Conservation (phyloP, 345 rosid species). For the Isatis tinctoria region DNA sequence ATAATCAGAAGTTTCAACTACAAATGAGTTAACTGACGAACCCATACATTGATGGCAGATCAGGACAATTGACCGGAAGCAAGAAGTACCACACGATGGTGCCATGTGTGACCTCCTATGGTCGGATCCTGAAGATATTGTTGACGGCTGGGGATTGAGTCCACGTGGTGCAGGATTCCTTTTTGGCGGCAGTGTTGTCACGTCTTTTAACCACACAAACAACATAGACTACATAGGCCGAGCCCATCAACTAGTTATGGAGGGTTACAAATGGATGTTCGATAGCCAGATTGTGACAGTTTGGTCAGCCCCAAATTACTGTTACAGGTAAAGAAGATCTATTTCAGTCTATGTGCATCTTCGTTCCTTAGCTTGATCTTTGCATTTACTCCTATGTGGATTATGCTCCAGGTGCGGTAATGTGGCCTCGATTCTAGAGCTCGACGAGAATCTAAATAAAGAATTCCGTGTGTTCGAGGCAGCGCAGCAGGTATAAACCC, state of each 20-base stretch:
- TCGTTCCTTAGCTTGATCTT: not conserved
- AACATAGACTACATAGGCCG: constrained; percentile 83
- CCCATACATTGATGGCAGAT: constrained; percentile 45
- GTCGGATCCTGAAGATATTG: constrained; percentile 98
- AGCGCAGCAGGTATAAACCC: constrained; percentile 67
- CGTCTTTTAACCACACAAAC: constrained; percentile 82
- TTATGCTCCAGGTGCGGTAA: constrained; percentile 77
- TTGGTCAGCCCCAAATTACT: constrained; percentile 99
- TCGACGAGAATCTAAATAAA: constrained; percentile 78
- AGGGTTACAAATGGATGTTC: constrained; percentile 98
- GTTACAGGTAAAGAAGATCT: constrained; percentile 64
- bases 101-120: constrained; percentile 99
- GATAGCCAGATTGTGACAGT: constrained; percentile 91
- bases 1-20: constrained; percentile 1
- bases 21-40: not conserved
- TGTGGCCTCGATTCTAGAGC: constrained; percentile 89
- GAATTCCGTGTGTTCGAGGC: constrained; percentile 93
- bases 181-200: constrained; percentile 87
- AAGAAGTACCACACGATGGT: constrained; percentile 99
- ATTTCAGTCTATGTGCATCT: not conserved
- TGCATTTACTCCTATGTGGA: constrained; percentile 6
- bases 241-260: constrained; percentile 99
- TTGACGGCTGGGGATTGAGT: constrained; percentile 98
- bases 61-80: constrained; percentile 89
- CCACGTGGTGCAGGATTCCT: constrained; percentile 97